Evolutionary conservation across 2,329 filamentous ascomycete genomes (phyloP), one percentile per base, ranked within the genome.

Genomic region (Fusarium pseudoanthophilum): DNA sequence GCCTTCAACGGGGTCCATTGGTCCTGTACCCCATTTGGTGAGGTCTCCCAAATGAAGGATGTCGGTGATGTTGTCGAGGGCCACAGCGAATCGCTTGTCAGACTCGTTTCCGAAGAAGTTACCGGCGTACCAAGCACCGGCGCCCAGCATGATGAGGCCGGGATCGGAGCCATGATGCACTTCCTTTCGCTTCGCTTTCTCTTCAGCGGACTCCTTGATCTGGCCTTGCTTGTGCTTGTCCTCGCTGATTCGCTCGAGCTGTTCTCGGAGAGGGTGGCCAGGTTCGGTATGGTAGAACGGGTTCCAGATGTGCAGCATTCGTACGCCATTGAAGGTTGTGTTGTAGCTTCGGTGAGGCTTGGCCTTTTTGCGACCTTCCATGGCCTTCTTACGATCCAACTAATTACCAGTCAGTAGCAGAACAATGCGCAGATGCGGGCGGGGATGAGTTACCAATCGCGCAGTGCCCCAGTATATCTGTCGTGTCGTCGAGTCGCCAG

Each of bases 291-390:
- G 88, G 30, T 92, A 82, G 80, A 84, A 91, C 1, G 90, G 90
- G 78, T 92, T 90, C 89, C 89, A 92, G 16, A 90, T 78, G 70
- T 90, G 91, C 52, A 87, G 82, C 32, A 91, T 73, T 34, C 78
- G 83, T 5, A 88, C 82, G n/a, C 83, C 83, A 20, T 82, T 81
- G 4, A 83, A 82, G 11, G 80, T 79, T 62, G 87, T 84, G 8
- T 81, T 79, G 56, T 78, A 77, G 40, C 60, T 69, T 14, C 49
- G 53, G 46, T 79, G 76, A 20, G 49, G 69, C 7, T 59, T 45
- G 16, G 62, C 60, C 7, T 61, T 24, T 14, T 58, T 39, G 11
- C 67, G 69, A 5, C 60, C 60, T 21, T 71, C 36, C 11, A 62
- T 32, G 30, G 77, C 75, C 45, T 59, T 71, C 4, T 75, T 55